A percentile compares a stretch with the other conserved stretches of the same genome.
phyloP scores from a whole-genome alignment of 352 stramenopile genomes.

The Phytopythium litorale region DNA sequence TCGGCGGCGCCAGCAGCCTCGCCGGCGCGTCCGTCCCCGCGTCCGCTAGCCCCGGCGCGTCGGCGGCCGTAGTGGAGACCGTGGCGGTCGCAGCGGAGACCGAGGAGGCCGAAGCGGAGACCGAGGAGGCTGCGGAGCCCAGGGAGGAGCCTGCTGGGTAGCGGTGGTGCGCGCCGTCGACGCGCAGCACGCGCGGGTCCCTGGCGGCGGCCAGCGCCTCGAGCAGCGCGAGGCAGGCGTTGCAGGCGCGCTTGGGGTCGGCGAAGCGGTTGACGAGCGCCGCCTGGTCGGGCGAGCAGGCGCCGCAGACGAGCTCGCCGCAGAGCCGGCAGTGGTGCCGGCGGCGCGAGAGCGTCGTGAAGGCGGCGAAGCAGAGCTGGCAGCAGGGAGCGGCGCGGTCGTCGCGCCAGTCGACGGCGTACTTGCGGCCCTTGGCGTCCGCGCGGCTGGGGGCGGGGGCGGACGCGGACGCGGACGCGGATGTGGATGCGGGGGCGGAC shows the following conservation, averaged over 20 bases:
- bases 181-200: constrained; percentile 32
- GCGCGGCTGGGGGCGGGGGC: constrained; percentile 1
- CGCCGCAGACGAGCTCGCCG: constrained; percentile 70
- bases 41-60: neutral
- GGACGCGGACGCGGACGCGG: neutral
- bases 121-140: neutral
- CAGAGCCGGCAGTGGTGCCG: constrained; percentile 81
- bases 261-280: constrained; percentile 45
- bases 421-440: constrained; percentile 45
- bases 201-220: constrained; percentile 46
- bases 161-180: constrained; percentile 11
- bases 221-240: constrained; percentile 56
- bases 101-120: neutral
- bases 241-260: constrained; percentile 49
- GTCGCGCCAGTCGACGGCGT: constrained; percentile 64
- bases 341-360: constrained; percentile 66
- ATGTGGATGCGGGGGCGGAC: neutral
- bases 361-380: constrained; percentile 65
- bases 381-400: constrained; percentile 59
- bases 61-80: neutral
- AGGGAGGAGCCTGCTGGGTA: neutral
- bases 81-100: neutral
- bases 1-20: constrained; percentile 9
- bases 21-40: no score
- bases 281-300: constrained; percentile 65